Evolutionary conservation across 495 filamentous ascomycete species (phyloP).

Genomic region (Usnea hakonensis): DNA sequence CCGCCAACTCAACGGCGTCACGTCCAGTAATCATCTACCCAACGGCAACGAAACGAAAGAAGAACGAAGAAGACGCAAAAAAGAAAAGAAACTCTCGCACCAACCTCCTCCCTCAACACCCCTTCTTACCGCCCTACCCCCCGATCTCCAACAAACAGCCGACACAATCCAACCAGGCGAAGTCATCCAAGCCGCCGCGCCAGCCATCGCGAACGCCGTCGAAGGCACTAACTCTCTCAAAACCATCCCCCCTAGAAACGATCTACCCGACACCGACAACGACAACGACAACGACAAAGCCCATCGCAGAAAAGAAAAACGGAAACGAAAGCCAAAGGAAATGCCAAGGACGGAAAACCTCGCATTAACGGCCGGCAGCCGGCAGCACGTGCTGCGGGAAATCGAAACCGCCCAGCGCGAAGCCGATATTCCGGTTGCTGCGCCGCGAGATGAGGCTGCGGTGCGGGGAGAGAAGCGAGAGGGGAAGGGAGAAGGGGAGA

Average conservation of each 20-base stretch:
- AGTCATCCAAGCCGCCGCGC: background rate
- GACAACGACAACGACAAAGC: background rate
- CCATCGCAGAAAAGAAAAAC: background rate
- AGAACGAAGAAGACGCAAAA: background rate
- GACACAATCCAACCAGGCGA: slow-evolving; percentile 11
- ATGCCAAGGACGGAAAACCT: background rate
- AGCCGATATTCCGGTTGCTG: background rate
- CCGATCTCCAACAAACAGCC: background rate
- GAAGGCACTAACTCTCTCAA: background rate
- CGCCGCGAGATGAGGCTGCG: background rate
- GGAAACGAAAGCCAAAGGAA: slow-evolving; percentile 1
- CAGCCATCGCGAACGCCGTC: slow-evolving; percentile 1
- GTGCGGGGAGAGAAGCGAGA: slow-evolving; percentile 7
- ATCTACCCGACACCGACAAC: too few species aligned
- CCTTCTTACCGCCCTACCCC: background rate
- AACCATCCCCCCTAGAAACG: background rate
- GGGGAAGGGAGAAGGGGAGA: slow-evolving; percentile 8
- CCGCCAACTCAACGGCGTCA: background rate
- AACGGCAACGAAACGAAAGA: background rate
- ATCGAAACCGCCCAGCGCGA: background rate
- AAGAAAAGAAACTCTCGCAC: background rate
- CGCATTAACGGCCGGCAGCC: background rate
- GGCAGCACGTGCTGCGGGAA: background rate
- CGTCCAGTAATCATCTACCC: background rate
- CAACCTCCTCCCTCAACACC: background rate